Conservation (phyloP, 2,329 filamentous ascomycete genomes). For the Xylariaceae sp. region DNA sequence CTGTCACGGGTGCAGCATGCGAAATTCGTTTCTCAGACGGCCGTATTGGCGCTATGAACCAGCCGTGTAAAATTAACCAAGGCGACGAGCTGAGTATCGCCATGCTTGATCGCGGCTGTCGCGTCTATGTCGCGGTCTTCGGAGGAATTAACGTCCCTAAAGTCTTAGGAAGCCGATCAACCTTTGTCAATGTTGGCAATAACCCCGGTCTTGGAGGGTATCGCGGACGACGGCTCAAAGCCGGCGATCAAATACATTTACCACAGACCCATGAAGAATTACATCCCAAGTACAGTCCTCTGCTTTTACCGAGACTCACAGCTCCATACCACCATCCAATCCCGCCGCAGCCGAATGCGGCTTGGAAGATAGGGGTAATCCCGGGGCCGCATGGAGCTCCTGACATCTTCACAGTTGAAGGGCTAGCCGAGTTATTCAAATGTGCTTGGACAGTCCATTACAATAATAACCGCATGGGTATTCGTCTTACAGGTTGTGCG, state of each 20-base stretch:
- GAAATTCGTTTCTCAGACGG: constrained; percentile 2
- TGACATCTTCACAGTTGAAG: constrained; percentile 34
- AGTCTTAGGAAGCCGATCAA: neutral
- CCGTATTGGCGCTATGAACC: neutral
- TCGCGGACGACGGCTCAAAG: constrained; percentile 2
- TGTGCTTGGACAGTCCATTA: constrained; percentile 37
- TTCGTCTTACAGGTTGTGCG: constrained; percentile 36
- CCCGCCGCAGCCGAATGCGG: constrained; percentile 21
- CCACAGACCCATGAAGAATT: neutral
- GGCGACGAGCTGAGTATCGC: constrained; percentile 5
- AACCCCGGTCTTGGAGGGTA: neutral
- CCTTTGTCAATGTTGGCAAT: too few relatives aligned
- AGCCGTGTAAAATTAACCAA: constrained; percentile 1
- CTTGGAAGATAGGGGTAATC: constrained; percentile 32
- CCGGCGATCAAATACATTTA: constrained; percentile 6
- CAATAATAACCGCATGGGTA: constrained; percentile 39
- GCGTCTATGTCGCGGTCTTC: constrained; percentile 9
- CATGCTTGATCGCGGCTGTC: constrained; percentile 5
- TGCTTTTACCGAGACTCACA: neutral
- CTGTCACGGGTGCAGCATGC: constrained; percentile 3
- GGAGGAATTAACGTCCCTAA: constrained; percentile 9
- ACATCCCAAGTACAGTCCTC: neutral
- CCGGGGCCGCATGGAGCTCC: constrained; percentile 38
- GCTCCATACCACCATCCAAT: constrained; percentile 13
- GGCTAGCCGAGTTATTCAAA: constrained; percentile 30